phyloP scores from a whole-genome alignment of 1,284 basidiomycete species.

The Ganoderma meredithae region DNA sequence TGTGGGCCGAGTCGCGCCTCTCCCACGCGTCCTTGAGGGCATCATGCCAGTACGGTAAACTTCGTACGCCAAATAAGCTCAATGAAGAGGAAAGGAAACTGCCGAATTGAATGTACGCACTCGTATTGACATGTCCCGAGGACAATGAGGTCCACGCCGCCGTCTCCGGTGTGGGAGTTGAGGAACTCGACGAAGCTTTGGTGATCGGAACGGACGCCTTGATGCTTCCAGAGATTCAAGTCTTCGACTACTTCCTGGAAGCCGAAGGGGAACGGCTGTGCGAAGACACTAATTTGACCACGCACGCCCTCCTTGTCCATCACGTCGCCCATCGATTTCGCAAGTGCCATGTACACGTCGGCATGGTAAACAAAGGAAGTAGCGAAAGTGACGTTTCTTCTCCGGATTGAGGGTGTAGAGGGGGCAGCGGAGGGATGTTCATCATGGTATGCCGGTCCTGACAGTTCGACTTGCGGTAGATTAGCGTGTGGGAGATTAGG shows the following conservation, averaged over 20 bases:
- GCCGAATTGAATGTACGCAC: constrained; percentile 33
- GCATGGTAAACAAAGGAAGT: constrained; percentile 44
- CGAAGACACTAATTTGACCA: constrained; percentile 41
- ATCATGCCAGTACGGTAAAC: constrained; percentile 36
- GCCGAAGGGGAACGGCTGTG: constrained; percentile 40
- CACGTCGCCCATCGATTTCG: constrained; percentile 42
- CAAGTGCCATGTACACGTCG: constrained; percentile 48
- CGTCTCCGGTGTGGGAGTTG: constrained; percentile 29
- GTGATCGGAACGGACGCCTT: constrained; percentile 34
- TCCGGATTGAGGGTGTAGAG: constrained; percentile 9
- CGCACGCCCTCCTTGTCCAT: constrained; percentile 29
- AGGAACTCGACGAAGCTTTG: constrained; percentile 40
- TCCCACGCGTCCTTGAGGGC: constrained; percentile 48
- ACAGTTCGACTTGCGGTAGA: constrained; percentile 2
- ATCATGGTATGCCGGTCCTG: not conserved
- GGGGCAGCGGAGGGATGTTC: not conserved
- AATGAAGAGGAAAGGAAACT: not conserved
- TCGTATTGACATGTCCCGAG: constrained; percentile 48
- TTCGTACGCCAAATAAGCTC: constrained; percentile 6
- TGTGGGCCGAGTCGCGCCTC: constrained; percentile 40
- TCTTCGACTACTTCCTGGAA: constrained; percentile 44
- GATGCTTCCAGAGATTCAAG: constrained; percentile 40
- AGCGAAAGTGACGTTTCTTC: constrained; percentile 41
- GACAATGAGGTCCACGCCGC: constrained; percentile 43
- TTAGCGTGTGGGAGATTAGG: constrained; percentile 5